These are phyloP conservation scores for Sphaerosporella brunnea DNA, from an alignment of 495 filamentous ascomycete genomes.

Conservation along the genomic window DNA sequence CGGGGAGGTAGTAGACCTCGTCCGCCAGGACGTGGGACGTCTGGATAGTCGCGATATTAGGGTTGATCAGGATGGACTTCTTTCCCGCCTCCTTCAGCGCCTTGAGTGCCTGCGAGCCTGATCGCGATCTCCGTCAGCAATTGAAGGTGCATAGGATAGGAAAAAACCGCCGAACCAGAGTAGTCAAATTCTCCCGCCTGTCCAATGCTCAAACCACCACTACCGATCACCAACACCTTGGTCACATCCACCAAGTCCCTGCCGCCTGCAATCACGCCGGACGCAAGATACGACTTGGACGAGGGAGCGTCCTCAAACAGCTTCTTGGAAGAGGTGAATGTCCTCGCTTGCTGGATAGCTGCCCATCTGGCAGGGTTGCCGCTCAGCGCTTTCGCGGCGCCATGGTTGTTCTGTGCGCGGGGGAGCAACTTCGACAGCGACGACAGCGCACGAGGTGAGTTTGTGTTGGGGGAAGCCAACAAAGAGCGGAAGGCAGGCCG, in stretches of 20 bases:
- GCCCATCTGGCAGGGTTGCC: conserved; percentile 14
- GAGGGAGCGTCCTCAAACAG: conserved; percentile 47
- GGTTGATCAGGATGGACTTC: conserved; percentile 89
- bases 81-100: conserved; percentile 96
- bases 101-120: conserved; percentile 90
- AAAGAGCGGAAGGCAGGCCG: conserved; percentile 16
- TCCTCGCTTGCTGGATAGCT: conserved; percentile 23
- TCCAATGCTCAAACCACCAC: conserved; percentile 90
- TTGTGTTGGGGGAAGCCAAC: conserved; percentile 12
- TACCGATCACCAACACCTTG: conserved; percentile 94
- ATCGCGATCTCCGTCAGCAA: conserved; percentile 13
- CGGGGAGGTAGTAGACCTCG: conserved; percentile 96
- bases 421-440: conserved; percentile 21
- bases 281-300: conserved; percentile 72
- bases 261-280: conserved; percentile 59
- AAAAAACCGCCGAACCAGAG: conserved; percentile 42
- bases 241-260: conserved; percentile 72
- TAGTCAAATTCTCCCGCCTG: conserved; percentile 99
- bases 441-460: conserved; percentile 19
- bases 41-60: conserved; percentile 97
- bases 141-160: conserved; percentile 6
- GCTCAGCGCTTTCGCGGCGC: conserved; percentile 10
- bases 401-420: not conserved
- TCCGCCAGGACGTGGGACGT: conserved; percentile 90
- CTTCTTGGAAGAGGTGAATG: conserved; percentile 23